Evolutionary conservation across 192 early-diverging fungal species (phyloP).

Genomic region (Coemansia sp.): DNA sequence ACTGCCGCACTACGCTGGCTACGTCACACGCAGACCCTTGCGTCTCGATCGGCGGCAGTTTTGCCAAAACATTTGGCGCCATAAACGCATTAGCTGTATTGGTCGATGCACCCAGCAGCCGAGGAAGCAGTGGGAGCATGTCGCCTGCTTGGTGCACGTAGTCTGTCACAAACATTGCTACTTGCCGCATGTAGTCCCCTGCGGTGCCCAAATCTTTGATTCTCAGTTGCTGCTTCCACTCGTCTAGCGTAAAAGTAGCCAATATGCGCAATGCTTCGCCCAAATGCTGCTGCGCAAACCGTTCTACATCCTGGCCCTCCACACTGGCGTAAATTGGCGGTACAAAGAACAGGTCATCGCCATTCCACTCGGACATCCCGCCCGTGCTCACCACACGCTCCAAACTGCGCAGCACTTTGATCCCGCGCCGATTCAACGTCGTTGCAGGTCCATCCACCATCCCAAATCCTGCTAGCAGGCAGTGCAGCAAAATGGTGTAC

Average conservation of each 20-base stretch:
- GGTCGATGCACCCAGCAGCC: neutral
- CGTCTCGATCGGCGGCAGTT: constrained; percentile 29
- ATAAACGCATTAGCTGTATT: constrained; percentile 16
- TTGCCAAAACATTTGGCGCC: constrained; percentile 22
- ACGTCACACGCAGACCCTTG: constrained; percentile 31
- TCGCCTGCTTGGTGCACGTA: constrained; percentile 23
- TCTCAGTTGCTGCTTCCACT: constrained; percentile 18
- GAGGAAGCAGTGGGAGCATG: constrained; percentile 18
- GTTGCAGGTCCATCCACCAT: neutral
- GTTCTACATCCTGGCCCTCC: constrained; percentile 1
- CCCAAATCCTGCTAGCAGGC: neutral
- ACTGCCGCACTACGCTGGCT: constrained; percentile 16
- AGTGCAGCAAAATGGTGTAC: constrained; percentile 21
- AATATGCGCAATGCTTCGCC: constrained; percentile 17
- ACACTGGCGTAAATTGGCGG: constrained; percentile 29
- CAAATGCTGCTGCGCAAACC: constrained; percentile 21
- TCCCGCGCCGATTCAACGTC: constrained; percentile 21
- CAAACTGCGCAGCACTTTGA: constrained; percentile 13
- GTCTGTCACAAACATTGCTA: constrained; percentile 19
- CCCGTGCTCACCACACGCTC: constrained; percentile 15
- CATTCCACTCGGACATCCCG: constrained; percentile 19
- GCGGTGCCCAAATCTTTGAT: constrained; percentile 12
- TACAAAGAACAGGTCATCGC: constrained; percentile 17
- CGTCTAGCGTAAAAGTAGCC: neutral
- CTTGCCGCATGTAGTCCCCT: constrained; percentile 34